Percentiles rank a stretch among this genome's conserved stretches.
phyloP scores from a whole-genome alignment of 495 filamentous ascomycete species.

The Trichoderma asperelloides region DNA sequence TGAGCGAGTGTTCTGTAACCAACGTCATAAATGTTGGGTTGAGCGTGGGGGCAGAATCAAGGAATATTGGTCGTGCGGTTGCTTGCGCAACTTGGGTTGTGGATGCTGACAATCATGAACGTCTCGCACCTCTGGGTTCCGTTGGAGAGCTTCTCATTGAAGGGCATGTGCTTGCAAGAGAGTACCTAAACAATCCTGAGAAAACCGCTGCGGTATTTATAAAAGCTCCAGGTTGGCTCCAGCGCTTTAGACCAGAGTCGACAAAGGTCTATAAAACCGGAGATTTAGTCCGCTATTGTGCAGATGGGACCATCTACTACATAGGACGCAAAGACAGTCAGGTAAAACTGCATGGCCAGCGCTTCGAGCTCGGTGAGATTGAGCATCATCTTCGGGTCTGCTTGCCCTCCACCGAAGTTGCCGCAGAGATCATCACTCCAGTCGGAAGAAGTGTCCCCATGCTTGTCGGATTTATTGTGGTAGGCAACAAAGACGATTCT shows the following conservation, averaged over 20 bases:
- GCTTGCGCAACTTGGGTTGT: slow-evolving; percentile 35
- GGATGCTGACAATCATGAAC: slow-evolving; percentile 35
- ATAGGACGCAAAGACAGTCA: slow-evolving; percentile 16
- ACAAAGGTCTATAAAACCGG: slow-evolving; percentile 50
- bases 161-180: slow-evolving; percentile 32
- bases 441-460: neutral
- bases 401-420: neutral
- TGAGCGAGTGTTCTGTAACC: slow-evolving; percentile 34
- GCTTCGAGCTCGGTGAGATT: slow-evolving; percentile 31
- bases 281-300: slow-evolving; percentile 51
- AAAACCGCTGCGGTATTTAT: neutral
- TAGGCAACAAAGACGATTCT: neutral
- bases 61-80: slow-evolving; percentile 34
- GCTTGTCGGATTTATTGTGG: neutral
- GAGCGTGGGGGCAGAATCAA: slow-evolving; percentile 17
- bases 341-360: slow-evolving; percentile 29
- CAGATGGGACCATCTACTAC: slow-evolving; percentile 42
- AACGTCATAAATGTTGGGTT: slow-evolving; percentile 14
- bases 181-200: slow-evolving; percentile 6
- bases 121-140: slow-evolving; percentile 35
- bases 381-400: slow-evolving; percentile 16
- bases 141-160: slow-evolving; percentile 42
- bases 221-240: neutral
- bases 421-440: neutral
- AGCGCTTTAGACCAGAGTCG: neutral